These are phyloP conservation scores for Jamesozyma rosinii DNA, from an alignment of 805 yeast genomes.

Conservation along the genomic window DNA sequence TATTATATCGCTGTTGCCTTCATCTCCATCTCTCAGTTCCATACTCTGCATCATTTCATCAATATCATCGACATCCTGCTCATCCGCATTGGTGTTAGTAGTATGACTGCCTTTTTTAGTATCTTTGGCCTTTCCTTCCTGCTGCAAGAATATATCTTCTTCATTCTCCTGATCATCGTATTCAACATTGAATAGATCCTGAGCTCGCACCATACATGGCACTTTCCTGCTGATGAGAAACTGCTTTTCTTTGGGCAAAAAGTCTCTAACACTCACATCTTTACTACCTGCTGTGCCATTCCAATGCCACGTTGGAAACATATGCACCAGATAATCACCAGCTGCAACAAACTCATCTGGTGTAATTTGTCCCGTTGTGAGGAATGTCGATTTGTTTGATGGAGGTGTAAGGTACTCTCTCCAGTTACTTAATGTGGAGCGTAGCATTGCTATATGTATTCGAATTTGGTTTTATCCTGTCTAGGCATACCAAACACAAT, in stretches of 20 bases:
- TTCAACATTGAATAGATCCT: conserved; percentile 36
- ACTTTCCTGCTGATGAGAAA: conserved; percentile 81
- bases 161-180: conserved; percentile 29
- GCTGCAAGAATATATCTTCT: not conserved
- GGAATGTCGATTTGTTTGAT: conserved; percentile 75
- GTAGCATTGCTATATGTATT: conserved; percentile 33
- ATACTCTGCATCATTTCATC: conserved; percentile 22
- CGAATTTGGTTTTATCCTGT: too few species aligned
- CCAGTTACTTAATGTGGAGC: conserved; percentile 73
- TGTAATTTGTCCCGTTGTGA: conserved; percentile 80
- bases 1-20: conserved; percentile 36
- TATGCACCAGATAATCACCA: conserved; percentile 83
- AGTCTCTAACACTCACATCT: conserved; percentile 39
- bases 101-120: not conserved
- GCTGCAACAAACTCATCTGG: conserved; percentile 93
- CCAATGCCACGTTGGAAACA: conserved; percentile 98
- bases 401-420: conserved; percentile 92
- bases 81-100: too few species aligned
- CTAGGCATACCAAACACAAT: too few species aligned
- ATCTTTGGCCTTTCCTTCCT: not conserved
- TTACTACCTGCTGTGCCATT: conserved; percentile 34
- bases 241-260: conserved; percentile 81
- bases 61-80: conserved; percentile 12
- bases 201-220: conserved; percentile 72
- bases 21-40: conserved; percentile 35